Evolutionary conservation across 2,329 filamentous ascomycete genomes (phyloP).

Genomic region (Dactylonectria macrodidyma): DNA sequence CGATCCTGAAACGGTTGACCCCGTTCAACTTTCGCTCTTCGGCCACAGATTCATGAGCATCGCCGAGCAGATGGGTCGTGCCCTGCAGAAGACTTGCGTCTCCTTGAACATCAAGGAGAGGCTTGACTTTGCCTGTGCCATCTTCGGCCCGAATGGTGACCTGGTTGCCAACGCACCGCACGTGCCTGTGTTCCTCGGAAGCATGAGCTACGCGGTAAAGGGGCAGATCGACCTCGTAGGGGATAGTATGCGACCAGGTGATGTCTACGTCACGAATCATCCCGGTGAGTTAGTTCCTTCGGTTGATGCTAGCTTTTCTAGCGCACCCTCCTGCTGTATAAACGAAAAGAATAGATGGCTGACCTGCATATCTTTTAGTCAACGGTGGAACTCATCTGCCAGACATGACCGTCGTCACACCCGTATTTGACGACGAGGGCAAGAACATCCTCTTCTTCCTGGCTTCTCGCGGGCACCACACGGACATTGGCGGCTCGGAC

Average conservation of each 20-base stretch:
- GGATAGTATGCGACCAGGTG: conserved; percentile 76
- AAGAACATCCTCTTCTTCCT: conserved; percentile 33
- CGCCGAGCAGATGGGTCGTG: conserved; percentile 84
- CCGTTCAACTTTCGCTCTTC: conserved; percentile 81
- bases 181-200: conserved; percentile 82
- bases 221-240: conserved; percentile 79
- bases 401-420: conserved; percentile 36
- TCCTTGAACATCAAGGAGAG: conserved; percentile 84
- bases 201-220: conserved; percentile 82
- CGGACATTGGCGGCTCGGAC: conserved; percentile 36
- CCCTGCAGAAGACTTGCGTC: conserved; percentile 81
- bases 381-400: conserved; percentile 28
- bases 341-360: too few species aligned
- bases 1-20: conserved; percentile 66
- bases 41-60: conserved; percentile 86
- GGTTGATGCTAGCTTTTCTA: too few species aligned
- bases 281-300: conserved; percentile 1
- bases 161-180: conserved; percentile 83
- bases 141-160: conserved; percentile 80
- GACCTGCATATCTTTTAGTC: background rate
- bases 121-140: conserved; percentile 83
- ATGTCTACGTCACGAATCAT: conserved; percentile 78
- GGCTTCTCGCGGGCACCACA: conserved; percentile 37
- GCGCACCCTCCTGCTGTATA: too few species aligned
- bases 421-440: conserved; percentile 33